Conservation (phyloP, 306 rosid genomes). For the Malus fusca region DNA sequence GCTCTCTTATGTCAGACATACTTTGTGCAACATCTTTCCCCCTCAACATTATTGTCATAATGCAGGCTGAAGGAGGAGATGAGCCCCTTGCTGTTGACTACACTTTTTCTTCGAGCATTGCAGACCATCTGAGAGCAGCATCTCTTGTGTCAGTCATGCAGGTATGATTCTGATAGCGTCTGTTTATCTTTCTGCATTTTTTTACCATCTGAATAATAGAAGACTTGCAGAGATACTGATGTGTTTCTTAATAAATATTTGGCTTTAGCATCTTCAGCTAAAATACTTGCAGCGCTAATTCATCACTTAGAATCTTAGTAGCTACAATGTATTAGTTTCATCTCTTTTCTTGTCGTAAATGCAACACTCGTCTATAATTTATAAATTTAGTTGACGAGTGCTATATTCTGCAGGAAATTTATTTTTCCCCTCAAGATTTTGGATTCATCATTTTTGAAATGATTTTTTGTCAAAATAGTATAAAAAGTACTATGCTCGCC, state of each 20-base stretch:
- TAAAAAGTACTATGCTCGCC: background rate
- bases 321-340: background rate
- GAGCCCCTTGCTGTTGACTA: constrained; percentile 57
- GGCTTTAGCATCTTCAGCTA: background rate
- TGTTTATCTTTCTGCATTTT: background rate
- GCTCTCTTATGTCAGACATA: too few relatives aligned
- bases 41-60: background rate
- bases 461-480: background rate
- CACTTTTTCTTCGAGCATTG: constrained; percentile 87
- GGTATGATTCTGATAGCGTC: constrained; percentile 27
- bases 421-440: background rate
- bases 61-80: constrained; percentile 58
- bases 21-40: too few relatives aligned
- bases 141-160: constrained; percentile 86
- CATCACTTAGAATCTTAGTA: background rate
- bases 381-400: background rate
- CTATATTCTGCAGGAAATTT: too few relatives aligned
- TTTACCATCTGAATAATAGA: background rate
- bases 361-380: background rate
- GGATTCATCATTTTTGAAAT: background rate
- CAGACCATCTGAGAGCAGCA: constrained; percentile 68
- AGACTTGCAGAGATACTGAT: background rate
- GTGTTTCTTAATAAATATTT: background rate
- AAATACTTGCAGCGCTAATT: background rate
- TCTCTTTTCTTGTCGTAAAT: background rate